Percentiles rank a stretch among this genome's conserved stretches.
Evolutionary conservation across 441 rosid genomes (phyloP).

Genomic region (Erodium texanum): DNA sequence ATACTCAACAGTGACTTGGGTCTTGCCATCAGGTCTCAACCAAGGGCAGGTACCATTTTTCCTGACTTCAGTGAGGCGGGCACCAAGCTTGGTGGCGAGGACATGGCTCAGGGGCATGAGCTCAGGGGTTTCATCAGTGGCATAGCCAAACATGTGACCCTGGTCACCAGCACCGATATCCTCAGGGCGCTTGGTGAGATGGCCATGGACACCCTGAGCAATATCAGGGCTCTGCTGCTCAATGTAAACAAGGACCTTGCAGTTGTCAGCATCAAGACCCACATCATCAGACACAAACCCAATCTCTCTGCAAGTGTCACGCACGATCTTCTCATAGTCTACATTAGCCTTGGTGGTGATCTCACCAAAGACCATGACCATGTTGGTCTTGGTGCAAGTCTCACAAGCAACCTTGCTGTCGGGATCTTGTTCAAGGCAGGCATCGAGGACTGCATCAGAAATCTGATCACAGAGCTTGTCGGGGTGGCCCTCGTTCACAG

Average conservation of each 20-base stretch:
- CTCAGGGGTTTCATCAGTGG: constrained; percentile 15
- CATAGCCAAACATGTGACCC: constrained; percentile 4
- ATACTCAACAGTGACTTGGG: constrained; percentile 14
- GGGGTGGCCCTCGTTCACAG: constrained; percentile 19
- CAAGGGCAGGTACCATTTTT: constrained; percentile 15
- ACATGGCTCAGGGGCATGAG: constrained; percentile 13
- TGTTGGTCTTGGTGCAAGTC: constrained; percentile 16
- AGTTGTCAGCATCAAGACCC: constrained; percentile 8
- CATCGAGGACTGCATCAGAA: constrained; percentile 11
- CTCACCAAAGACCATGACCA: constrained; percentile 10
- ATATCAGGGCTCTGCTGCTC: constrained; percentile 8
- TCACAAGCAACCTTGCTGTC: constrained; percentile 15
- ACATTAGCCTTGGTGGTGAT: constrained; percentile 11
- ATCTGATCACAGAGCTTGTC: constrained; percentile 18
- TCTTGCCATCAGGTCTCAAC: constrained; percentile 14
- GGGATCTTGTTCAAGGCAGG: constrained; percentile 14
- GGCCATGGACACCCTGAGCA: constrained; percentile 7
- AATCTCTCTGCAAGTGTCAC: constrained; percentile 8
- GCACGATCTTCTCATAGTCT: constrained; percentile 7
- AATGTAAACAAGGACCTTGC: constrained; percentile 9
- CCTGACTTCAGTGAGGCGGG: constrained; percentile 12
- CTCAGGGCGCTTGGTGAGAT: constrained; percentile 13
- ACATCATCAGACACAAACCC: constrained; percentile 5
- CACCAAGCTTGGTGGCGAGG: constrained; percentile 15
- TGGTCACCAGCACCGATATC: constrained; percentile 13